Evolutionary conservation across 1,139 yeast genomes (phyloP).

Genomic region (Candida sp.): DNA sequence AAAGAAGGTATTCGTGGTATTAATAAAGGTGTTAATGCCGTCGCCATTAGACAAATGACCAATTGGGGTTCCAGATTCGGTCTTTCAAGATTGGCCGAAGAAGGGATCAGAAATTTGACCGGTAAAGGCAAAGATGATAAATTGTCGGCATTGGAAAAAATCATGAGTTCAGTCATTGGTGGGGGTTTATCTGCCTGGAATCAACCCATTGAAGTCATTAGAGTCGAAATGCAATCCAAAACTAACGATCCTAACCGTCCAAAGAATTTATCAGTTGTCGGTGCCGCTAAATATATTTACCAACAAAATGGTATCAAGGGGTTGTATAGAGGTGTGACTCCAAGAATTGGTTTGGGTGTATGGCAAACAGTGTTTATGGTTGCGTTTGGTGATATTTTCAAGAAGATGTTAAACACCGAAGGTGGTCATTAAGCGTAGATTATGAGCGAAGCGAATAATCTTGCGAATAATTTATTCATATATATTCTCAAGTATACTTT

Average conservation of each 20-base stretch:
- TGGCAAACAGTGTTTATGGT: constrained; percentile 99
- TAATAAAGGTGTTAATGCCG: constrained; percentile 99
- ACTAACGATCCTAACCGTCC: constrained; percentile 95
- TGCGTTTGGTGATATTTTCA: constrained; percentile 90
- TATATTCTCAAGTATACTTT: no score
- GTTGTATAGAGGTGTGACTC: constrained; percentile 93
- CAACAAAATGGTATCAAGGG: constrained; percentile 82
- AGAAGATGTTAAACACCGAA: constrained; percentile 42
- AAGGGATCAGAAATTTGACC: constrained; percentile 60
- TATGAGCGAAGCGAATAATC: no score
- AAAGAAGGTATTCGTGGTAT: constrained; percentile 92
- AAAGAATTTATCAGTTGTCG: constrained; percentile 76
- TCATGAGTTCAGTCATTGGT: constrained; percentile 85
- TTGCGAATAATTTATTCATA: no score
- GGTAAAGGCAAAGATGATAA: constrained; percentile 62
- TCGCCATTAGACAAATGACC: constrained; percentile 97
- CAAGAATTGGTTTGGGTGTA: constrained; percentile 92
- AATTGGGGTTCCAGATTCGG: constrained; percentile 99
- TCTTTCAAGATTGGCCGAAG: constrained; percentile 87
- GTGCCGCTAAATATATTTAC: constrained; percentile 82
- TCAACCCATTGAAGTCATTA: constrained; percentile 96
- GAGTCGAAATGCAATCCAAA: constrained; percentile 97
- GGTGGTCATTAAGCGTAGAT: constrained; percentile 30
- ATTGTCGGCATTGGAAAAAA: constrained; percentile 74
- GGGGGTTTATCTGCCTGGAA: constrained; percentile 99